Evolutionary conservation across 2,329 filamentous ascomycete genomes (phyloP), one percentile per base, ranked within the genome.

Genomic region (Nemania abortiva): DNA sequence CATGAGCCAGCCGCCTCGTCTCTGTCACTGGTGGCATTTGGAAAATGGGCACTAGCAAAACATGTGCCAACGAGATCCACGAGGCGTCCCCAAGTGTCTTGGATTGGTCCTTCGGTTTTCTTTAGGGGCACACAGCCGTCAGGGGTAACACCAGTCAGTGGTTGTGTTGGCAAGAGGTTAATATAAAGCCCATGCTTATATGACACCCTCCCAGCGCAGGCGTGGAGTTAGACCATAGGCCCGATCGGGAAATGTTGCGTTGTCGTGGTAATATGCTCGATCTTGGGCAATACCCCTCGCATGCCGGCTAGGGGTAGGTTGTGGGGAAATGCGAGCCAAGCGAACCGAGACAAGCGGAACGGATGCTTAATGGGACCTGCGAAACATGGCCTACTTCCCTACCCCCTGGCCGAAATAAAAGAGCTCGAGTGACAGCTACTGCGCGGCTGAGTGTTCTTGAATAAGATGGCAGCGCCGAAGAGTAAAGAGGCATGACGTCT

Each of bases 21-120:
- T 56, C 31, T 58, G 45, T 29, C 34, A 56, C 64, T 65, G 61
- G 49, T 34, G 22, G 31, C 52, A 42, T 34, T 65, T 65, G 22
- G 29, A 55, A 31, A 39, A 34, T 39, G 24, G 24, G 27, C 15
- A 29, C 27, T 10, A 42, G n/a, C n/a, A 37, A 6, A 49, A 20
- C 64, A 67, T 55, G 68, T 64, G 64, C 65, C 60, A 52, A 18
- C 31, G 24, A 53, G 42, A 64, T 67, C 49, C 64, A 57, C 65
- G 52, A 49, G 68, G 60, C 56, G 52, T 59, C 57, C 47, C n/a
- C 52, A 57, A 31, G 52, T 52, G 50, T 47, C 42, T 47, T 52
- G 20, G 55, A 31, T 47, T 24, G 27, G 10, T 47, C 52, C 13
- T 45, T 29, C n/a, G 39, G 29, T 47, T 56, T 22, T 24, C 29